Conservation (phyloP, 2,329 filamentous ascomycete genomes). For the Verticillium dahliae region DNA sequence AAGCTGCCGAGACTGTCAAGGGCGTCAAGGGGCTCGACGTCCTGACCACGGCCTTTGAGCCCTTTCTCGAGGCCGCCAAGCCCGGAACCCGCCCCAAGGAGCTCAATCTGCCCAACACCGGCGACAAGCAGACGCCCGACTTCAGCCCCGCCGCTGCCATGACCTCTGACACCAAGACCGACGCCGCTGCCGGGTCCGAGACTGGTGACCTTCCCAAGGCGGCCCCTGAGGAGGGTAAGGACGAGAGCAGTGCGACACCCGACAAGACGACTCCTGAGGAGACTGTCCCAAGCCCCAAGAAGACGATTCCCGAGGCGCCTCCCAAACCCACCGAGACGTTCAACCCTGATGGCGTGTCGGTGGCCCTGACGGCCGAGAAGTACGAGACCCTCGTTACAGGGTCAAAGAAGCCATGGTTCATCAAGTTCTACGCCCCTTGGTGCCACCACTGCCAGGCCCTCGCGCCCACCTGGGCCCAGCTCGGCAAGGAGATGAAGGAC, state of each 20-base stretch:
- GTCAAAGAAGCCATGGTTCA: slow-evolving; percentile 89
- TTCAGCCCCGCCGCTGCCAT: slow-evolving; percentile 13
- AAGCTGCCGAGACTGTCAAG: slow-evolving; percentile 53
- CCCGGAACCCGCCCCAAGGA: slow-evolving; percentile 71
- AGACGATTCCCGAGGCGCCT: slow-evolving; percentile 35
- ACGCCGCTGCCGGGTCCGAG: slow-evolving; percentile 13
- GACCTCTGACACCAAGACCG: slow-evolving; percentile 30
- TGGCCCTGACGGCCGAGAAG: slow-evolving; percentile 71
- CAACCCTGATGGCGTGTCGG: slow-evolving; percentile 70
- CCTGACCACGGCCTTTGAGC: slow-evolving; percentile 68
- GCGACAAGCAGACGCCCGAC: slow-evolving; percentile 44
- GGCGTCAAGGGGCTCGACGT: slow-evolving; percentile 62
- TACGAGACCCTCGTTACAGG: slow-evolving; percentile 83
- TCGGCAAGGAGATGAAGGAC: slow-evolving; percentile 86
- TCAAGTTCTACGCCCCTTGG: slow-evolving; percentile 99
- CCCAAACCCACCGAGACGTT: slow-evolving; percentile 50
- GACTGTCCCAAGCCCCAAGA: slow-evolving; percentile 23
- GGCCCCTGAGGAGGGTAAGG: slow-evolving; percentile 19
- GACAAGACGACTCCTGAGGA: slow-evolving; percentile 14
- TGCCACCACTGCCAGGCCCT: slow-evolving; percentile 93
- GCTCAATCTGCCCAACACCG: slow-evolving; percentile 64
- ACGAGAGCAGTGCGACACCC: slow-evolving; percentile 19
- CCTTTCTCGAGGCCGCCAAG: slow-evolving; percentile 66
- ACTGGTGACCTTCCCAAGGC: slow-evolving; percentile 11
- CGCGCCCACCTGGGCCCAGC: slow-evolving; percentile 81